Conservation (phyloP, 441 rosid genomes). For the Gossypium trilobum region DNA sequence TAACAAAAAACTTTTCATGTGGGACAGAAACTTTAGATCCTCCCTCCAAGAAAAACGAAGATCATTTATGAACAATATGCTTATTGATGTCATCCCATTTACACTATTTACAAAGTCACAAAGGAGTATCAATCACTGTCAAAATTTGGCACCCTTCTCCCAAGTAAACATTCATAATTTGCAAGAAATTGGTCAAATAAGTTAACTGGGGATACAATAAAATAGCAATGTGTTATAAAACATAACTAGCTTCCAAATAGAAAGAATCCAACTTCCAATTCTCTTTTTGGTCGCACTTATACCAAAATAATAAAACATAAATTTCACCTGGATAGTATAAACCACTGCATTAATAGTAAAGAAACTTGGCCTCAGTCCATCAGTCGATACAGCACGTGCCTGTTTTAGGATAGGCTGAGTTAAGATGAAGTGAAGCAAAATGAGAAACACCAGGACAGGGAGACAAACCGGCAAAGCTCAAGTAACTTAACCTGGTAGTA, state of each 20-base stretch:
- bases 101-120: background rate
- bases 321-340: constrained; percentile 68
- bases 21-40: background rate
- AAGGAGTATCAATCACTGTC: background rate
- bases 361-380: constrained; percentile 79
- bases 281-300: constrained; percentile 8
- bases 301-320: constrained; percentile 16
- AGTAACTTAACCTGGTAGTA: constrained; percentile 61
- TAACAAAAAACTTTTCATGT: background rate
- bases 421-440: background rate
- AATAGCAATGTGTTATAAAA: background rate
- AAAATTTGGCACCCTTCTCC: background rate
- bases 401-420: constrained; percentile 24
- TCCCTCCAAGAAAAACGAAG: background rate
- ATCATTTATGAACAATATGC: background rate
- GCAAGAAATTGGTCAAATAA: background rate
- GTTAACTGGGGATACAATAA: background rate
- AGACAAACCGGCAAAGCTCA: background rate
- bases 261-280: constrained; percentile 19
- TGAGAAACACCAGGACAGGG: background rate
- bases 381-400: constrained; percentile 87
- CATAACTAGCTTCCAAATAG: constrained; percentile 12
- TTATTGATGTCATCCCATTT: background rate
- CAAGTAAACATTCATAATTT: background rate
- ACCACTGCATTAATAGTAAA: constrained; percentile 65